Evolutionary conservation across 768 basidiomycete species (phyloP).

Genomic region (Aureoboletus auriporus): DNA sequence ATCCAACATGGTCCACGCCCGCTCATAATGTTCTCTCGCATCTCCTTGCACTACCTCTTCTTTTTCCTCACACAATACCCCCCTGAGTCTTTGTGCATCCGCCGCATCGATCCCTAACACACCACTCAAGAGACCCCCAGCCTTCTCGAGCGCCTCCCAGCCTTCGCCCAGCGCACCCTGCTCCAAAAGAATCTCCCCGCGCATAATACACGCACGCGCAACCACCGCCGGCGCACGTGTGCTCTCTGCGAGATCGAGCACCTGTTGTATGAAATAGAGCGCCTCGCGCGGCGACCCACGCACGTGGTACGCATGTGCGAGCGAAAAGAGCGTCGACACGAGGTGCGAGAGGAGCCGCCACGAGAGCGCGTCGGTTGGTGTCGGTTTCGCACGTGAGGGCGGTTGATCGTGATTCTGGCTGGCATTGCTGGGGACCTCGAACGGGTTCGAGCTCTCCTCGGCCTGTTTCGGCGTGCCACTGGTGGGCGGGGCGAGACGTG

Average conservation of each 20-base stretch:
- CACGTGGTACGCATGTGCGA: constrained; percentile 59
- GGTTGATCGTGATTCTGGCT: constrained; percentile 32
- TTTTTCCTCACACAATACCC: constrained; percentile 37
- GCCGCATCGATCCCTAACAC: constrained; percentile 55
- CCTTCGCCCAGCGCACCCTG: constrained; percentile 59
- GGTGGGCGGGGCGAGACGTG: constrained; percentile 49
- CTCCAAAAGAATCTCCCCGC: constrained; percentile 67
- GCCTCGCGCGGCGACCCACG: constrained; percentile 85
- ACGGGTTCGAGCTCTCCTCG: constrained; percentile 49
- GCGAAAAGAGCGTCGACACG: constrained; percentile 57
- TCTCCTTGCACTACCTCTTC: constrained; percentile 36
- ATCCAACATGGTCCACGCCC: constrained; percentile 55
- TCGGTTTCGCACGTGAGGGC: constrained; percentile 9
- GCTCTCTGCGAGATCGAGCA: constrained; percentile 64
- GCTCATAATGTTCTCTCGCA: constrained; percentile 51
- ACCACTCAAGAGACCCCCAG: constrained; percentile 42
- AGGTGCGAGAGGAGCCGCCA: constrained; percentile 78
- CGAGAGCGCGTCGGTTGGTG: constrained; percentile 49
- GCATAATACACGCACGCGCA: constrained; percentile 61
- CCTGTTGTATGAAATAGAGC: constrained; percentile 79
- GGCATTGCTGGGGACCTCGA: constrained; percentile 40
- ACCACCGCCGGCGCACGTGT: constrained; percentile 62
- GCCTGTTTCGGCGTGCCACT: constrained; percentile 19
- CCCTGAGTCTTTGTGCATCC: constrained; percentile 52
- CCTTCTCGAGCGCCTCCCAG: constrained; percentile 47